Evolutionary conservation across 768 basidiomycete species (phyloP).

Genomic region (Dacryopinax spathularia): DNA sequence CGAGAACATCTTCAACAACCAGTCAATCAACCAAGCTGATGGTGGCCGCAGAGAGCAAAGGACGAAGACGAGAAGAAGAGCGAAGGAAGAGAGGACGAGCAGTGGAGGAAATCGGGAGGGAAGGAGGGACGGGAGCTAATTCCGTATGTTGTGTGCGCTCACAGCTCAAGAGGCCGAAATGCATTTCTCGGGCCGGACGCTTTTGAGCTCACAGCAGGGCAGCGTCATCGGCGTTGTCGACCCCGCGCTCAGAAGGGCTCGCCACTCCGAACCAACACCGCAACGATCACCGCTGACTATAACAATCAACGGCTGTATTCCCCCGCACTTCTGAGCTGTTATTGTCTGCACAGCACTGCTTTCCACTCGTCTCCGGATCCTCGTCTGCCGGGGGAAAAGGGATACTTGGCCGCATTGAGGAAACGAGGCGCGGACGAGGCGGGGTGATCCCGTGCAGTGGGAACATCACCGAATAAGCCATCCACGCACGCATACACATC

Average conservation of each 20-base stretch:
- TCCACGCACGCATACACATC: too few species aligned
- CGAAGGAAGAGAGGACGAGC: background rate
- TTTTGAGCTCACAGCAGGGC: background rate
- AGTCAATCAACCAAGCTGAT: background rate
- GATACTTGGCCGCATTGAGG: too few species aligned
- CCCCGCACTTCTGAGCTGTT: too few species aligned
- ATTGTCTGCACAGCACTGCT: too few species aligned
- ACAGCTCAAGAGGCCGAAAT: background rate
- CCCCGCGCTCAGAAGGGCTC: background rate
- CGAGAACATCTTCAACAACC: background rate
- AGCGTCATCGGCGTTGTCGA: background rate
- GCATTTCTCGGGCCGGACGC: background rate
- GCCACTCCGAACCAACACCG: background rate
- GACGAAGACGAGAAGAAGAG: background rate
- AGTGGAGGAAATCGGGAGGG: background rate
- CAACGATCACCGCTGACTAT: too few species aligned
- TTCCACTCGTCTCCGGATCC: too few species aligned
- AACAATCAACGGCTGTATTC: too few species aligned
- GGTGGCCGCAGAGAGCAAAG: background rate
- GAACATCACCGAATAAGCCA: too few species aligned
- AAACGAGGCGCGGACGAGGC: too few species aligned
- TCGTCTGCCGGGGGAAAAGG: too few species aligned
- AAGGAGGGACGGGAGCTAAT: background rate
- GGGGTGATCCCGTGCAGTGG: too few species aligned
- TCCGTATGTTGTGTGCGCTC: too few species aligned